These are phyloP conservation scores for Sutorius australiensis DNA, from an alignment of 768 basidiomycete genomes.

Conservation along the genomic window DNA sequence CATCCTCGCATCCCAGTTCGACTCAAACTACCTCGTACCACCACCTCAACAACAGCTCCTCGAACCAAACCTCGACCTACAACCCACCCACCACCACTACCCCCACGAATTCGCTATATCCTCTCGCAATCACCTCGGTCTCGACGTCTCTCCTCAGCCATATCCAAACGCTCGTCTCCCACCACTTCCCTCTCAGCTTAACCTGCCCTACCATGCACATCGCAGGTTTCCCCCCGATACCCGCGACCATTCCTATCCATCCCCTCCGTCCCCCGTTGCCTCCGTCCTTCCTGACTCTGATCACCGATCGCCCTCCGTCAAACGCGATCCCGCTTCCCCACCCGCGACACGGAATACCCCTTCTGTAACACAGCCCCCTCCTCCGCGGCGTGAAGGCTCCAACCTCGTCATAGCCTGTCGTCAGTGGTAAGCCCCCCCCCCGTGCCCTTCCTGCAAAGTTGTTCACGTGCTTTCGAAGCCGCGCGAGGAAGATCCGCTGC, in stretches of 20 bases:
- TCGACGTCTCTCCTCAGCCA: constrained; percentile 42
- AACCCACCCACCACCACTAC: constrained; percentile 35
- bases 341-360: constrained; percentile 26
- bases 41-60: constrained; percentile 39
- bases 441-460: constrained; percentile 25
- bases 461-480: constrained; percentile 49
- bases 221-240: constrained; percentile 34
- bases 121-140: constrained; percentile 45
- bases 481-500: constrained; percentile 81
- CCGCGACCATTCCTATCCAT: constrained; percentile 36
- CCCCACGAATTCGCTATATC: constrained; percentile 40
- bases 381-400: constrained; percentile 54
- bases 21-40: constrained; percentile 38
- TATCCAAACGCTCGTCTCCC: constrained; percentile 42
- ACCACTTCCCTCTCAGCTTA: constrained; percentile 28
- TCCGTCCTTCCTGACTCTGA: constrained; percentile 20
- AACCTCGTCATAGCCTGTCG: constrained; percentile 79
- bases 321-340: constrained; percentile 44
- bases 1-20: constrained; percentile 50
- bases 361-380: constrained; percentile 22
- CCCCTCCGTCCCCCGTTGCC: constrained; percentile 28
- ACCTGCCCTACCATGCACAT: constrained; percentile 23
- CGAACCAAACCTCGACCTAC: constrained; percentile 43
- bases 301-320: constrained; percentile 35
- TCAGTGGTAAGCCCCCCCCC: constrained; percentile 59